These are phyloP conservation scores for Cyamopsis tetragonoloba DNA, from an alignment of 306 rosid genomes.

Conservation along the genomic window DNA sequence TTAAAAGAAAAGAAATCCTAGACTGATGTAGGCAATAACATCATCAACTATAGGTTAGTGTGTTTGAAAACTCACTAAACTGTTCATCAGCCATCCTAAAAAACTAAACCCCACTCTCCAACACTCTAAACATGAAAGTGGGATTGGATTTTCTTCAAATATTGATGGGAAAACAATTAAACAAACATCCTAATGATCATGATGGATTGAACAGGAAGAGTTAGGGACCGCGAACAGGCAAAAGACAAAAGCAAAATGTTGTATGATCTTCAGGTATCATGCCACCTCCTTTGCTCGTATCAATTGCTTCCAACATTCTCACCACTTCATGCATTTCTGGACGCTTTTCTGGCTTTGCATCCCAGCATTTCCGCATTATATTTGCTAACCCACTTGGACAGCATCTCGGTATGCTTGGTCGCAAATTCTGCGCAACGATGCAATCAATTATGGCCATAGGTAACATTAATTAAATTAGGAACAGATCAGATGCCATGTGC, in stretches of 20 bases:
- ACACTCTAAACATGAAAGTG: too few species aligned
- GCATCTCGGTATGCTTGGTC: conserved; percentile 74
- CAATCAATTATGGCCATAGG: background rate
- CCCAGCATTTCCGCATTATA: conserved; percentile 76
- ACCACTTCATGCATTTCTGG: conserved; percentile 81
- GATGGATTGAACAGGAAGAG: background rate
- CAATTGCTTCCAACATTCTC: conserved; percentile 60
- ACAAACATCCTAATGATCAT: too few species aligned
- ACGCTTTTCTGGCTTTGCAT: conserved; percentile 57
- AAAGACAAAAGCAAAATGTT: conserved; percentile 48
- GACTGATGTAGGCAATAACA: too few species aligned
- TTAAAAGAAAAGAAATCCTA: background rate
- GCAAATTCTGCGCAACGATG: conserved; percentile 39
- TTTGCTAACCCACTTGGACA: conserved; percentile 59
- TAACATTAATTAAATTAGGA: background rate
- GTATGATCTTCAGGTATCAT: conserved; percentile 57
- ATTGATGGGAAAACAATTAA: too few species aligned
- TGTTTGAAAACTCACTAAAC: too few species aligned
- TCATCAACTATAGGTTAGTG: too few species aligned
- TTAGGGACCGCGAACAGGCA: conserved; percentile 49
- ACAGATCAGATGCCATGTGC: background rate
- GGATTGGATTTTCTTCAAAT: too few species aligned
- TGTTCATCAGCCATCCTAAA: too few species aligned
- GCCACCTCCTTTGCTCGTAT: conserved; percentile 78
- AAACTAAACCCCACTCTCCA: too few species aligned